Evolutionary conservation across 768 basidiomycete species (phyloP).

Genomic region (Rhizopogon sp.): DNA sequence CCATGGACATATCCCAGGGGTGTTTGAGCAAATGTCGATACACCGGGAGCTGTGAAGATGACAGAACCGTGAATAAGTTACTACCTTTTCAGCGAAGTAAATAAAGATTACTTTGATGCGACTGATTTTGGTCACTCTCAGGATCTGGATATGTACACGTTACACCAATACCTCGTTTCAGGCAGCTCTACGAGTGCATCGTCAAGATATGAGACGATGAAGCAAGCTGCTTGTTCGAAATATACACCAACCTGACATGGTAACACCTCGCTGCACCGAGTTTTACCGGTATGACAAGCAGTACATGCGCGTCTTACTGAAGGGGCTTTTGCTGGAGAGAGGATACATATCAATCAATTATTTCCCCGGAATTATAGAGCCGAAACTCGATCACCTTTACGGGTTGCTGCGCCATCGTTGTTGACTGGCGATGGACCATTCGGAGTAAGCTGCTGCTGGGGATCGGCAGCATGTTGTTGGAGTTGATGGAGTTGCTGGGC

Average conservation of each 20-base stretch:
- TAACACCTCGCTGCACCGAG: conserved; percentile 74
- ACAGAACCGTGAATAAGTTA: conserved; percentile 7
- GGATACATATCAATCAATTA: conserved; percentile 6
- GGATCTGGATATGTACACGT: conserved; percentile 77
- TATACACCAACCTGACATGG: conserved; percentile 63
- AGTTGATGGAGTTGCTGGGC: conserved; percentile 45
- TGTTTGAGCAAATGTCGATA: conserved; percentile 33
- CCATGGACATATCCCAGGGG: conserved; percentile 34
- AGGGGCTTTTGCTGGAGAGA: conserved; percentile 63
- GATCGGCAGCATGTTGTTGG: conserved; percentile 29
- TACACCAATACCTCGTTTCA: conserved; percentile 72
- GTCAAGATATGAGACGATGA: neutral
- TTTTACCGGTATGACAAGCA: conserved; percentile 81
- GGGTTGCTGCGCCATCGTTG: conserved; percentile 30
- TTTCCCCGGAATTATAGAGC: conserved; percentile 6
- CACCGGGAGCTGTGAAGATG: conserved; percentile 21
- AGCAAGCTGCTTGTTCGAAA: neutral
- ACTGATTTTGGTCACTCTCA: conserved; percentile 44
- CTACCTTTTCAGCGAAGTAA: conserved; percentile 5
- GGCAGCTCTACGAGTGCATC: conserved; percentile 52
- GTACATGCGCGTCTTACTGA: conserved; percentile 78
- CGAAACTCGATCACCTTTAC: conserved; percentile 53
- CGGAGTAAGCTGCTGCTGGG: conserved; percentile 29
- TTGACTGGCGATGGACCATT: conserved; percentile 23
- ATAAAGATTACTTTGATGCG: conserved; percentile 21